These are phyloP conservation scores for Tuber magnatum DNA, from an alignment of 495 filamentous ascomycete genomes.

Conservation along the genomic window DNA sequence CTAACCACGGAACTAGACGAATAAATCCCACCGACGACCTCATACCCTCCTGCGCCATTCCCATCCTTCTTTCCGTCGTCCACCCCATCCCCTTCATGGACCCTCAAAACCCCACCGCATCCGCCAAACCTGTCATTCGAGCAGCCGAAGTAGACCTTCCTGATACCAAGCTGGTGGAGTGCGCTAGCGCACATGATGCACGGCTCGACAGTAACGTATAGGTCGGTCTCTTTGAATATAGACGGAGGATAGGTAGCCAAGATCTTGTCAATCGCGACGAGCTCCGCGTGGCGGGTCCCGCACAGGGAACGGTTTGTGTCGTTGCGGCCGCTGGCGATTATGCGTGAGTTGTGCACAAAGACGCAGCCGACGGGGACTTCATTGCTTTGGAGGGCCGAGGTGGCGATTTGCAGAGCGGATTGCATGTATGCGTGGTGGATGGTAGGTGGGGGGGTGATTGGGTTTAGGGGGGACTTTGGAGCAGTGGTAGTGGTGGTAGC, in stretches of 20 bases:
- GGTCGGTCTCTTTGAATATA: conserved; percentile 61
- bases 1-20: conserved; percentile 84
- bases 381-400: conserved; percentile 67
- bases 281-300: conserved; percentile 89
- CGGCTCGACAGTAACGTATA: conserved; percentile 96
- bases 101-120: conserved; percentile 77
- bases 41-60: conserved; percentile 52
- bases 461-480: background rate
- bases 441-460: background rate
- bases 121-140: conserved; percentile 94
- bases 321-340: conserved; percentile 88
- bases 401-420: conserved; percentile 50
- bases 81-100: conserved; percentile 64
- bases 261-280: conserved; percentile 67
- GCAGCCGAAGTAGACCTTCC: conserved; percentile 86
- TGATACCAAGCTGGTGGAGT: conserved; percentile 72
- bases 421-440: conserved; percentile 25
- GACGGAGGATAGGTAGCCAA: conserved; percentile 52
- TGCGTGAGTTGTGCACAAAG: conserved; percentile 62
- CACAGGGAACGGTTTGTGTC: conserved; percentile 76
- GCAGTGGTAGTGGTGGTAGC: background rate
- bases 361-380: conserved; percentile 97
- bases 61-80: conserved; percentile 3
- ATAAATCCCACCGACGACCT: conserved; percentile 73
- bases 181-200: conserved; percentile 98